A percentile compares a stretch with the other conserved stretches of the same genome.
Conservation (phyloP, 2,329 filamentous ascomycete genomes). For the Penicillium sp. region DNA sequence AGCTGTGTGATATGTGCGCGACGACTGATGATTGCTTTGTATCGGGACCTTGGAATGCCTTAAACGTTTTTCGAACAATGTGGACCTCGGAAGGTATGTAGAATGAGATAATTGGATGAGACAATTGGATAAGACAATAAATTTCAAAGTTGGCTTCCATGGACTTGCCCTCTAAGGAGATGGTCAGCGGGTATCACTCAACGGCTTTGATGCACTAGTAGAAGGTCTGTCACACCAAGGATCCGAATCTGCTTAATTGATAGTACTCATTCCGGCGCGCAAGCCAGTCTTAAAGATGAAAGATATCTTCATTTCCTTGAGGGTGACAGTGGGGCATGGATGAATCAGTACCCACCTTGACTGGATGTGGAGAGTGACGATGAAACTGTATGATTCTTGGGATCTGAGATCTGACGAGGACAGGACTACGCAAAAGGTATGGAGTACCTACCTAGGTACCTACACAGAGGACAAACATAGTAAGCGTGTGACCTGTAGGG, state of each 20-base stretch:
- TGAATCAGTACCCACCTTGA: neutral
- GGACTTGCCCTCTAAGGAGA: neutral
- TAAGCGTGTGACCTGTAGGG: neutral
- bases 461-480: neutral
- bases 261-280: slow-evolving; percentile 7
- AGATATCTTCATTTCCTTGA: slow-evolving; percentile 10
- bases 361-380: neutral
- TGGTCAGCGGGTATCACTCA: neutral
- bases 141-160: neutral
- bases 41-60: neutral
- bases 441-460: too few relatives aligned
- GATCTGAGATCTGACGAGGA: neutral
- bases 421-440: neutral
- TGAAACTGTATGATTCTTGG: too few relatives aligned
- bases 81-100: neutral
- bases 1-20: neutral
- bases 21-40: neutral
- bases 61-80: neutral
- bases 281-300: slow-evolving; percentile 13
- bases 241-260: slow-evolving; percentile 21
- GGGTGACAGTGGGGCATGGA: neutral
- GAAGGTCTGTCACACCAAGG: neutral
- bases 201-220: neutral
- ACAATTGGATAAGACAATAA: neutral
- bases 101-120: neutral